A percentile compares a stretch with the other conserved stretches of the same genome.
Evolutionary conservation across 2,329 filamentous ascomycete genomes (phyloP).

Genomic region (Pseudogymnoascus sp.): DNA sequence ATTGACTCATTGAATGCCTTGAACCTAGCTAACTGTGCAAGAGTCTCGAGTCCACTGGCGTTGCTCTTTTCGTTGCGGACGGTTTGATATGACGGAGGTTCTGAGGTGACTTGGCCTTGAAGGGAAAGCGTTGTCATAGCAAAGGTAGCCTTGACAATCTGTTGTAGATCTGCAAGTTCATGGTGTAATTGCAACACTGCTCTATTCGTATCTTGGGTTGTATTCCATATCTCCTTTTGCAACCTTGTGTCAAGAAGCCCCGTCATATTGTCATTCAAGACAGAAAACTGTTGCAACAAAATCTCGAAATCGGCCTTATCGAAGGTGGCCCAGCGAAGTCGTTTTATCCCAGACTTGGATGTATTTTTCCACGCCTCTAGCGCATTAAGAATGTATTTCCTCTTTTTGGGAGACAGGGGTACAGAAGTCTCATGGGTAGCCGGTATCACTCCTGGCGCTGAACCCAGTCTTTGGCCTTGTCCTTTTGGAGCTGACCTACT

Average conservation of each 20-base stretch:
- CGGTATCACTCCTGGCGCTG: slow-evolving; percentile 37
- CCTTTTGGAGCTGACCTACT: neutral
- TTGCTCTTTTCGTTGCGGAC: slow-evolving; percentile 23
- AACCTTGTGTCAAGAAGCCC: slow-evolving; percentile 40
- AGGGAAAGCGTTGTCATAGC: slow-evolving; percentile 30
- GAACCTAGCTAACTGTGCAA: slow-evolving; percentile 41
- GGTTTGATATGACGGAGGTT: slow-evolving; percentile 10
- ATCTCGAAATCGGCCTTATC: slow-evolving; percentile 40
- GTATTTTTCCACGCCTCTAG: slow-evolving; percentile 35
- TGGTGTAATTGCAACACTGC: slow-evolving; percentile 41
- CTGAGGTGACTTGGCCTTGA: slow-evolving; percentile 31
- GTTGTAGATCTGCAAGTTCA: slow-evolving; percentile 38
- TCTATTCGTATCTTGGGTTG: slow-evolving; percentile 41
- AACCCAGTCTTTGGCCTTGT: slow-evolving; percentile 24
- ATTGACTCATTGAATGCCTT: slow-evolving; percentile 45
- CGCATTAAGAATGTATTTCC: slow-evolving; percentile 38
- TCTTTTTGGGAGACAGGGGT: slow-evolving; percentile 35
- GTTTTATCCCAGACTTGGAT: slow-evolving; percentile 25
- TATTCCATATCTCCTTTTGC: slow-evolving; percentile 41
- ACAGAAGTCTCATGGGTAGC: slow-evolving; percentile 33
- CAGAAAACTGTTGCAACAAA: slow-evolving; percentile 37
- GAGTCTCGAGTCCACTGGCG: slow-evolving; percentile 33
- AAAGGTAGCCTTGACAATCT: slow-evolving; percentile 36
- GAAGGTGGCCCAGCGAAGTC: slow-evolving; percentile 40
- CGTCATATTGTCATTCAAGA: slow-evolving; percentile 42